Conservation (phyloP, 441 rosid species). For the Arabidopsis lyrata region DNA sequence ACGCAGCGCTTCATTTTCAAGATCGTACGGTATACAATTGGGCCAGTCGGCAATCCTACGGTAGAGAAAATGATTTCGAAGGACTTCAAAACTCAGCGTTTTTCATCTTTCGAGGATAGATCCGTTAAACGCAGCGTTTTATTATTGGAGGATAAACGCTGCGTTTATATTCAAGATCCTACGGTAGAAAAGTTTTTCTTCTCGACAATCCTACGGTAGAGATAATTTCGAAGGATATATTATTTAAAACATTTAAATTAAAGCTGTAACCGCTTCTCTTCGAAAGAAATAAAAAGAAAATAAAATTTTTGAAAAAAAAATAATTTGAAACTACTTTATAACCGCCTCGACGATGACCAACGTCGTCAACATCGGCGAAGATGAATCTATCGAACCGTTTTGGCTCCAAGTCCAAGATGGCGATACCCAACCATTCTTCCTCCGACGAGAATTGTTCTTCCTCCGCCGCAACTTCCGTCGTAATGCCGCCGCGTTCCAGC, state of each 20-base stretch:
- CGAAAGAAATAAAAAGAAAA: not conserved
- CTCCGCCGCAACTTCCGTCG: conserved; percentile 11
- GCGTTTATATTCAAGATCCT: not conserved
- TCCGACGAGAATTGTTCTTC: conserved; percentile 24
- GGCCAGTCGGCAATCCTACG: not conserved
- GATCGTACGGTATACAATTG: too few species aligned
- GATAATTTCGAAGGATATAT: not conserved
- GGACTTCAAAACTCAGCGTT: conserved; percentile 4
- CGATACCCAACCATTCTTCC: conserved; percentile 23
- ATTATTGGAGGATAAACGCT: not conserved
- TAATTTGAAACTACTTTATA: not conserved
- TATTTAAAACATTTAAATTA: not conserved
- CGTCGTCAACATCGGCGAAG: conserved; percentile 25
- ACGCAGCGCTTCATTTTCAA: too few species aligned
- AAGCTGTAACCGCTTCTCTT: conserved; percentile 11
- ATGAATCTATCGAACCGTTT: conserved; percentile 40
- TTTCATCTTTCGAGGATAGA: not conserved
- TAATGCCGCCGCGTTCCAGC: conserved; percentile 38
- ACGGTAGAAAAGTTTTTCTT: not conserved
- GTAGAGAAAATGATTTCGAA: not conserved
- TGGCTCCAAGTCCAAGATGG: conserved; percentile 9
- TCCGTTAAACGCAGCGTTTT: not conserved
- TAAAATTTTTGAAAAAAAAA: not conserved
- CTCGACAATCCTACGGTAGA: not conserved
- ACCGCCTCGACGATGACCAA: conserved; percentile 29